Evolutionary conservation across 768 basidiomycete species (phyloP).

Genomic region (Podaxis rugospora): DNA sequence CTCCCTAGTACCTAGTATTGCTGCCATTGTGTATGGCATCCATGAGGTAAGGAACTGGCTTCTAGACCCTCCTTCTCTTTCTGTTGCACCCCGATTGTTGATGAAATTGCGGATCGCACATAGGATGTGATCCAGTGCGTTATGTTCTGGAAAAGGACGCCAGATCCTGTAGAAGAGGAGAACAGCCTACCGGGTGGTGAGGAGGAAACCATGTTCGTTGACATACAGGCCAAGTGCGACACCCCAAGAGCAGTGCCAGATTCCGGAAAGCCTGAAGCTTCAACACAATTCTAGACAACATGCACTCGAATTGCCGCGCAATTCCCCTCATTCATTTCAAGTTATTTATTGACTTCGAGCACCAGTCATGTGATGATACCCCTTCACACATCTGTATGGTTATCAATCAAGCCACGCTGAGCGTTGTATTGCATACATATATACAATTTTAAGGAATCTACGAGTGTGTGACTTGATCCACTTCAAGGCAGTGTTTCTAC

Average conservation of each 20-base stretch:
- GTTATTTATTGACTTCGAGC: not conserved
- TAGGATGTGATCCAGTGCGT: not conserved
- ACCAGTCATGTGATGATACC: not conserved
- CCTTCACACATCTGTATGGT: not conserved
- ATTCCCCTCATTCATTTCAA: not conserved
- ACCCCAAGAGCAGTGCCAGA: not conserved
- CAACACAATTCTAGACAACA: not conserved
- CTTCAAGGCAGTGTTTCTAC: not conserved
- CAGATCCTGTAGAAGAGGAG: not conserved
- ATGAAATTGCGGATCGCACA: not conserved
- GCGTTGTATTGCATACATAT: not conserved
- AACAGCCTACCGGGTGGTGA: not conserved
- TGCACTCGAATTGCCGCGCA: not conserved
- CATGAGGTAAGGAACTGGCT: not conserved
- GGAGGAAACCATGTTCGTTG: not conserved
- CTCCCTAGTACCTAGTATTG: not conserved
- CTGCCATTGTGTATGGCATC: constrained; percentile 7
- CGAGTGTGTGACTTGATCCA: not conserved
- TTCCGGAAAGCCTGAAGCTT: not conserved
- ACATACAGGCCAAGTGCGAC: not conserved
- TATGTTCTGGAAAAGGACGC: not conserved
- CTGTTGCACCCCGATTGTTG: not conserved
- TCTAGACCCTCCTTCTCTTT: not conserved
- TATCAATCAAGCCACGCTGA: not conserved
- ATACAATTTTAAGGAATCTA: not conserved